These are phyloP conservation scores for Datisca glomerata DNA, from an alignment of 306 rosid species.

Conservation along the genomic window DNA sequence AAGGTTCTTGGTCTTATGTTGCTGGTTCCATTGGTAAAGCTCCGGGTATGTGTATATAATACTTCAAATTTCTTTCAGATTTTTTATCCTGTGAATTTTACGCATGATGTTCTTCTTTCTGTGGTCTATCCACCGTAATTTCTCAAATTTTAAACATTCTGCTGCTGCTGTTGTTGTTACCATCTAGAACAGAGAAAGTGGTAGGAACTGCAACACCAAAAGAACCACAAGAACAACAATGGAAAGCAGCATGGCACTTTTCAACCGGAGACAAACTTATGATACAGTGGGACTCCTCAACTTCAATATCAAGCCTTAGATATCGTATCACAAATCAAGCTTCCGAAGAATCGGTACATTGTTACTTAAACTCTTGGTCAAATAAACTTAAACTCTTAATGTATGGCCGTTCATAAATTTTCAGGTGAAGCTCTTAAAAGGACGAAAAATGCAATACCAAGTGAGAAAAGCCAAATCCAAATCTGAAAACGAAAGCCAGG, in stretches of 20 bases:
- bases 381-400: too few species aligned
- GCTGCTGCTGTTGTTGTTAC: slow-evolving; percentile 24
- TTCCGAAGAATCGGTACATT: slow-evolving; percentile 47
- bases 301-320: slow-evolving; percentile 38
- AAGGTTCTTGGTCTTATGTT: slow-evolving; percentile 91
- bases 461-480: slow-evolving; percentile 21
- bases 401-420: too few species aligned
- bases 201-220: slow-evolving; percentile 83
- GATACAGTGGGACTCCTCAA: slow-evolving; percentile 48
- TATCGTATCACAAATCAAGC: slow-evolving; percentile 41
- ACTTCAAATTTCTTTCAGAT: too few species aligned
- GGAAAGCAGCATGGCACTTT: slow-evolving; percentile 61
- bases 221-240: slow-evolving; percentile 55
- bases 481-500: slow-evolving; percentile 15
- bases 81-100: too few species aligned
- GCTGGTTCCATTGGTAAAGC: slow-evolving; percentile 75
- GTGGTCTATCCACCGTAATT: too few species aligned
- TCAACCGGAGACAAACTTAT: slow-evolving; percentile 73
- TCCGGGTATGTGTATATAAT: slow-evolving; percentile 85
- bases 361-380: neutral
- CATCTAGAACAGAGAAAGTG: slow-evolving; percentile 82
- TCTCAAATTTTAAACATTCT: slow-evolving; percentile 16
- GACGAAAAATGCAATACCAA: slow-evolving; percentile 61
- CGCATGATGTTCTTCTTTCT: too few species aligned
- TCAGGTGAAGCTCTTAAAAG: slow-evolving; percentile 72